A percentile compares a stretch with the other conserved stretches of the same genome.
These are phyloP conservation scores for Fusarium virguliforme DNA, from an alignment of 2,329 filamentous ascomycete genomes.

Conservation along the genomic window DNA sequence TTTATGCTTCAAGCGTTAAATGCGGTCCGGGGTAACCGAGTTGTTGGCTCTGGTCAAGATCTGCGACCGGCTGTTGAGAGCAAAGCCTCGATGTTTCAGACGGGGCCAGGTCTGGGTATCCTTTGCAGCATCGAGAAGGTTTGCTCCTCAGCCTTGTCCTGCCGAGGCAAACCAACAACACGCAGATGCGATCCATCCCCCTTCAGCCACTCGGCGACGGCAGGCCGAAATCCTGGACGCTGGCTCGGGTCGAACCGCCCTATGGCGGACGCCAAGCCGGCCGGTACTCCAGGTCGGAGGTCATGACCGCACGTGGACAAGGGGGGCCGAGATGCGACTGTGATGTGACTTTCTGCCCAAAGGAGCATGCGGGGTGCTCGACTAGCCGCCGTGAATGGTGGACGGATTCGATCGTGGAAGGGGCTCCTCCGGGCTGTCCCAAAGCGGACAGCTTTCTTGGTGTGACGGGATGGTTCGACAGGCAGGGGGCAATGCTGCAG, in stretches of 20 bases:
- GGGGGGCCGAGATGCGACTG: slow-evolving; percentile 10
- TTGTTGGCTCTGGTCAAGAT: not conserved
- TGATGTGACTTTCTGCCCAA: slow-evolving; percentile 20
- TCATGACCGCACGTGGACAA: slow-evolving; percentile 33
- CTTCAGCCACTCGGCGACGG: slow-evolving; percentile 27
- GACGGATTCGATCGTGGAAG: slow-evolving; percentile 47
- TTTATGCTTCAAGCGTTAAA: slow-evolving; percentile 1
- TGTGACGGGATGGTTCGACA: slow-evolving; percentile 33
- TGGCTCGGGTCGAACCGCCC: slow-evolving; percentile 47
- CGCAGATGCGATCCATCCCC: slow-evolving; percentile 6
- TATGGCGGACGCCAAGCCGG: slow-evolving; percentile 29
- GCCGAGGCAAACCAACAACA: slow-evolving; percentile 13
- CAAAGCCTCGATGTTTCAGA: slow-evolving; percentile 3
- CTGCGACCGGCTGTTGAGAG: not conserved
- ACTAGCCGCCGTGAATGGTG: slow-evolving; percentile 17
- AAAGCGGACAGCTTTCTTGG: slow-evolving; percentile 37
- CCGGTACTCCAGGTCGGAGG: slow-evolving; percentile 35
- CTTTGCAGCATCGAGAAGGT: not conserved
- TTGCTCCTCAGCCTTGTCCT: not conserved
- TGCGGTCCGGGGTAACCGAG: not conserved
- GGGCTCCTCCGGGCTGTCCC: slow-evolving; percentile 46
- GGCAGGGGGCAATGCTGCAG: slow-evolving; percentile 1
- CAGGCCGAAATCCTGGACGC: slow-evolving; percentile 24
- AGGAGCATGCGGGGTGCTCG: slow-evolving; percentile 43
- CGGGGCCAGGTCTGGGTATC: not conserved